These are phyloP conservation scores for Crithidia acanthocephali DNA, from an alignment of 208 protist genomes.

Conservation along the genomic window DNA sequence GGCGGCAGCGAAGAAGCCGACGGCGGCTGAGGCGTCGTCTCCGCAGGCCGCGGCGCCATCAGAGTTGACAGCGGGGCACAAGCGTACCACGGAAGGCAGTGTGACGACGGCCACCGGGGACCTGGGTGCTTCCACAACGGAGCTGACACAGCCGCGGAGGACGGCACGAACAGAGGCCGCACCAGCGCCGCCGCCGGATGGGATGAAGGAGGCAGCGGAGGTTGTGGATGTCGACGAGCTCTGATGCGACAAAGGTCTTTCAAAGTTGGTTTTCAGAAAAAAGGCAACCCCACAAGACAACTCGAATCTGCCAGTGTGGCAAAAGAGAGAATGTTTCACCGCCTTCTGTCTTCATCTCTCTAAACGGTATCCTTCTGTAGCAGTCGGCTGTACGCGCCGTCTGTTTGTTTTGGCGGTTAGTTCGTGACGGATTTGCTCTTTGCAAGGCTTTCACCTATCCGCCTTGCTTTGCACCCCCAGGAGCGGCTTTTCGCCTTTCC, in stretches of 20 bases:
- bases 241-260: not conserved
- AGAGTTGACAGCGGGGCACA: not conserved
- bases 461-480: too few species aligned
- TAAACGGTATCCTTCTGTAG: too few species aligned
- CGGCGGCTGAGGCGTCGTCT: not conserved
- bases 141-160: not conserved
- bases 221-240: constrained; percentile 23
- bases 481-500: too few species aligned
- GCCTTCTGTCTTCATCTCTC: too few species aligned
- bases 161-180: not conserved
- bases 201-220: not conserved
- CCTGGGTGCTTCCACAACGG: not conserved
- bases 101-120: not conserved
- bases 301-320: too few species aligned
- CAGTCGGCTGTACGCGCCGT: too few species aligned
- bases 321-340: too few species aligned
- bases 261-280: too few species aligned
- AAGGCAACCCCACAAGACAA: too few species aligned
- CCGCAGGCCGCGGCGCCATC: not conserved
- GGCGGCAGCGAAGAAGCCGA: constrained; percentile 28
- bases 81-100: not conserved
- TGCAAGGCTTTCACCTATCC: too few species aligned
- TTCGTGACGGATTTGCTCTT: too few species aligned
- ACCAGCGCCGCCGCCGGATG: not conserved
- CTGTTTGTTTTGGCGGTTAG: too few species aligned